These are phyloP conservation scores for Fraxinus quadrangulata DNA, from an alignment of 257 asterid species.

Conservation along the genomic window DNA sequence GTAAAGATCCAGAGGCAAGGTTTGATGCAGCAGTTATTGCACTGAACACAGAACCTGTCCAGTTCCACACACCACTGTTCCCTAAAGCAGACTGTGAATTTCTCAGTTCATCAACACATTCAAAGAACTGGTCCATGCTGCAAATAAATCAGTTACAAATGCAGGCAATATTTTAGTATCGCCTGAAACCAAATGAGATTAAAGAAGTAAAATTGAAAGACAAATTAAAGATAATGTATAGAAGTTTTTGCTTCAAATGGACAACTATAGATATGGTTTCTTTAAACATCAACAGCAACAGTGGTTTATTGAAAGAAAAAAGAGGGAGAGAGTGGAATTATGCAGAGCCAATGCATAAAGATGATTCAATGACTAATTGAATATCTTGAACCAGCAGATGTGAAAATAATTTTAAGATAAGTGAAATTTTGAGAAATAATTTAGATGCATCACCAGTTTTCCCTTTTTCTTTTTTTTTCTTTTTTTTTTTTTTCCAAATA, in stretches of 20 bases:
- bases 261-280: conserved; percentile 19
- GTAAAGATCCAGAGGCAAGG: conserved; percentile 94
- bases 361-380: conserved; percentile 2
- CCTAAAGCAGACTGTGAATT: conserved; percentile 93
- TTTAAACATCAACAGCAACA: conserved; percentile 10
- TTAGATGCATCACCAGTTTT: conserved; percentile 15
- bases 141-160: conserved; percentile 32
- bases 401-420: conserved; percentile 15
- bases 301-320: background rate
- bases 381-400: conserved; percentile 21
- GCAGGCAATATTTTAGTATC: conserved; percentile 30
- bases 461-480: background rate
- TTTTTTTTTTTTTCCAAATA: background rate
- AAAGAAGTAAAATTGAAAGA: background rate
- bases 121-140: conserved; percentile 98
- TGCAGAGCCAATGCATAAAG: background rate
- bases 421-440: conserved; percentile 22
- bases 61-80: conserved; percentile 94
- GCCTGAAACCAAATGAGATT: conserved; percentile 3
- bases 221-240: conserved; percentile 2
- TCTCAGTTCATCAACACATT: conserved; percentile 92
- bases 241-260: conserved; percentile 5
- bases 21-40: conserved; percentile 96
- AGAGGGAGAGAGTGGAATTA: background rate
- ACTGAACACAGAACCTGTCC: conserved; percentile 93